Evolutionary conservation across 192 early-diverging fungal species (phyloP).

Genomic region (Entophlyctis luteolus): DNA sequence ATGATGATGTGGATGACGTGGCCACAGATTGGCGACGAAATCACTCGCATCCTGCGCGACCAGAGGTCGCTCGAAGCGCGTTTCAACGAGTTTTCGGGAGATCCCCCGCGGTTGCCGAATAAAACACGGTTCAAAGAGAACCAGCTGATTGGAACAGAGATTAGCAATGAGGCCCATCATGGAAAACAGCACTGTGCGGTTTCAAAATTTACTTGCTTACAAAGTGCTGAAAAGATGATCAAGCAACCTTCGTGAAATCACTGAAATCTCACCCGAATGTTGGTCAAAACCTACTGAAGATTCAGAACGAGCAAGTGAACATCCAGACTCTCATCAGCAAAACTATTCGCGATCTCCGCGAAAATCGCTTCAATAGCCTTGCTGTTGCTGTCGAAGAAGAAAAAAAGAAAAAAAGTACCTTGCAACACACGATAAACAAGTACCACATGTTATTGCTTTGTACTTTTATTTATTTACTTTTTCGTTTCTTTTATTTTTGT

Average conservation of each 20-base stretch:
- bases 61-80: conserved; percentile 42
- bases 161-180: conserved; percentile 37
- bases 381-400: conserved; percentile 54
- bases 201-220: background rate
- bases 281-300: conserved; percentile 51
- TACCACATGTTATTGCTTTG: conserved; percentile 7
- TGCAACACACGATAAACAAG: conserved; percentile 56
- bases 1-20: background rate
- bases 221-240: background rate
- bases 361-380: conserved; percentile 46
- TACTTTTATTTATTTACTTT: background rate
- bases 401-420: conserved; percentile 53
- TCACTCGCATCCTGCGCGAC: conserved; percentile 47
- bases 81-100: conserved; percentile 44
- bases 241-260: conserved; percentile 24
- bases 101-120: conserved; percentile 44
- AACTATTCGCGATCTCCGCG: conserved; percentile 47
- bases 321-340: conserved; percentile 44
- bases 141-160: conserved; percentile 38
- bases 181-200: conserved; percentile 27
- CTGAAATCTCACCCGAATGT: conserved; percentile 42
- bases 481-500: background rate
- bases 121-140: conserved; percentile 46
- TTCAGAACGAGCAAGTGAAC: conserved; percentile 48
- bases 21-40: conserved; percentile 40